Base-by-base conservation (phyloP, 73 alveolate genomes). In the Paramecium primaurelia region DNA sequence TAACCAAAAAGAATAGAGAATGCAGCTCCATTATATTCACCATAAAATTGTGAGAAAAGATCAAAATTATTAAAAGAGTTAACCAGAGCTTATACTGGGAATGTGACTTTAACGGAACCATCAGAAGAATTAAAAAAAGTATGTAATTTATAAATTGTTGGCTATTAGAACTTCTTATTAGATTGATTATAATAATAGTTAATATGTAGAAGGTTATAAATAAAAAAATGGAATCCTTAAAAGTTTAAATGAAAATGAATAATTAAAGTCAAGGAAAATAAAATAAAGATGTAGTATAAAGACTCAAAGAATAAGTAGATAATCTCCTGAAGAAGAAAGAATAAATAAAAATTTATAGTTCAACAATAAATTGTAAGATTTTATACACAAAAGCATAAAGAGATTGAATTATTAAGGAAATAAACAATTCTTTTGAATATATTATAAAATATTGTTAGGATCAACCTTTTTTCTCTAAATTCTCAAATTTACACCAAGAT, bases 401-500 rank as follows among this genome's bases (percentile, higher is more conserved):
- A 18, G 69, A 54, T 54, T 54, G 30, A 18, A 54, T 54, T 18
- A 54, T 54, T 54, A 18, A 54, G 10, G 32, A 54, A 54, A 18
- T 54, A 54, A 47, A 18, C 11, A 54, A 54, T 54, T 16, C 3
- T 54, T 47, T 54, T 54, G 69, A 54, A 54, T 54, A 54, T 54
- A 18, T 54, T 3, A 54, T 54, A 20, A 54, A 51, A 54, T 54
- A 54, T 54, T 8, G 9, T 18, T 54, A 25, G 9, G 69, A 54
- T 64, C 84, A 64, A 32, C 84, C 49, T 75, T 42, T 30, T 42
- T 75, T 75, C 3, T 75, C 60, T 20, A 75, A 14, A 42, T 75
- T 75, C 69, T 75, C 88, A 42, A 75, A 75, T 38, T 75, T 75
- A 20, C 88, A 75, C 88, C 88, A 75, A 1, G 88, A 75, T 36